A percentile compares a stretch with the other conserved stretches of the same genome.
Conservation (phyloP, 2,329 filamentous ascomycete genomes). For the Pseudogymnoascus sp. region DNA sequence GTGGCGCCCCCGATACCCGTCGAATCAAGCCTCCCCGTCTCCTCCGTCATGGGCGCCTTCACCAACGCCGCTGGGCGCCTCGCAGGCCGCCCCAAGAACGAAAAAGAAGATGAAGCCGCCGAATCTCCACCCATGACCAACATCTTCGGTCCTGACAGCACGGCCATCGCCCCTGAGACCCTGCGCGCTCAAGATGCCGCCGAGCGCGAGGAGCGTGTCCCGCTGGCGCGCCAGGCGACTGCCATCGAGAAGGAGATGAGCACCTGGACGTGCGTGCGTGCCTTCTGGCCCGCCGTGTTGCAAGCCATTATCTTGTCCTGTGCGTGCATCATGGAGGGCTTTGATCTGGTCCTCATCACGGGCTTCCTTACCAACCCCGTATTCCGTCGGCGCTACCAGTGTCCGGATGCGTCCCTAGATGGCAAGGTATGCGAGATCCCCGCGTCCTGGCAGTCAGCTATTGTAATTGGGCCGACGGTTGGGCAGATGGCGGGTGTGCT, state of each 20-base stretch:
- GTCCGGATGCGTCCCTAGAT: neutral
- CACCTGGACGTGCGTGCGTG: neutral
- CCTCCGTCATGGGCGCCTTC: neutral
- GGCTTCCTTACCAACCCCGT: neutral
- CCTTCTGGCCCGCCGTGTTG: neutral
- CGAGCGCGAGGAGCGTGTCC: slow-evolving; percentile 4
- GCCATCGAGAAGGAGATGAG: neutral
- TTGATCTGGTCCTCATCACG: neutral
- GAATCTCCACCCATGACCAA: neutral
- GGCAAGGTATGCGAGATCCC: slow-evolving; percentile 7
- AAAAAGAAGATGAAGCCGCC: neutral
- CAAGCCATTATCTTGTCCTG: slow-evolving; percentile 5
- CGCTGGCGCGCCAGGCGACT: neutral
- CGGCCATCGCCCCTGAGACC: neutral
- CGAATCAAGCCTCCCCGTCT: neutral
- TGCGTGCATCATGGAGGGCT: slow-evolving; percentile 3
- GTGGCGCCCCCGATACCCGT: neutral
- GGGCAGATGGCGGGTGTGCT: slow-evolving; percentile 36
- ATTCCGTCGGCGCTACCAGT: neutral
- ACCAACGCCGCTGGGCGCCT: neutral
- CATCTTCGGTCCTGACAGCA: neutral
- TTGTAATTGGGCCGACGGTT: slow-evolving; percentile 18
- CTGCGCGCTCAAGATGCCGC: neutral
- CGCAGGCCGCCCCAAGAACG: neutral
- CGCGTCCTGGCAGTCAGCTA: slow-evolving; percentile 21